A percentile compares a stretch with the other conserved stretches of the same genome.
phyloP scores from a whole-genome alignment of 164 flowering plant genomes.

The Berberis thunbergii region DNA sequence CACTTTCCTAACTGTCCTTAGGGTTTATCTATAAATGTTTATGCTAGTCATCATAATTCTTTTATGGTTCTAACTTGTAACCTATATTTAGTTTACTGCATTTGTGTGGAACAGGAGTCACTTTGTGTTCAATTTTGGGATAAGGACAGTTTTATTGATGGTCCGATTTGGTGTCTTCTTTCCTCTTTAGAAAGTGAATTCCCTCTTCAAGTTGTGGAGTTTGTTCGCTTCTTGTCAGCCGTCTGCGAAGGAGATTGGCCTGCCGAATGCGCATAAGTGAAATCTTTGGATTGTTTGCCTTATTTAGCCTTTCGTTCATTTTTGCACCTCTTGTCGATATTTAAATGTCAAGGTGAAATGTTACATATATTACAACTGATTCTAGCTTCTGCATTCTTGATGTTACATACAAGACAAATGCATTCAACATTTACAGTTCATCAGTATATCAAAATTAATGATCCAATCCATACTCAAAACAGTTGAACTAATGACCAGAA shows the following conservation, averaged over 20 bases:
- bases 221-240: constrained; percentile 67
- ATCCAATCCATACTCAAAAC: too few relatives aligned
- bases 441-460: too few relatives aligned
- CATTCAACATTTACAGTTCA: too few relatives aligned
- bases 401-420: too few relatives aligned
- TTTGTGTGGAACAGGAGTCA: constrained; percentile 50
- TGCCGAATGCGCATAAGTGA: constrained; percentile 86
- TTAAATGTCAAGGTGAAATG: too few relatives aligned
- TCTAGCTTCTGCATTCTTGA: too few relatives aligned
- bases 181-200: constrained; percentile 76
- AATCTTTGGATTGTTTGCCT: neutral
- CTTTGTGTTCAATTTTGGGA: constrained; percentile 97
- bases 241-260: constrained; percentile 94
- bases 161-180: constrained; percentile 88
- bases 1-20: constrained; percentile 7
- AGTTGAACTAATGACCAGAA: too few relatives aligned
- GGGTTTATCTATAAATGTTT: neutral
- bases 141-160: constrained; percentile 74
- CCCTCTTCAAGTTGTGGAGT: constrained; percentile 54
- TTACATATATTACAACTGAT: too few relatives aligned
- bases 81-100: neutral
- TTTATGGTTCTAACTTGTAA: neutral
- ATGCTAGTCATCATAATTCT: neutral
- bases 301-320: too few relatives aligned
- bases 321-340: too few relatives aligned